Evolutionary conservation across 1,284 basidiomycete genomes (phyloP), one percentile per base, ranked within the genome.

Genomic region (Hypsizygus ulmarius): DNA sequence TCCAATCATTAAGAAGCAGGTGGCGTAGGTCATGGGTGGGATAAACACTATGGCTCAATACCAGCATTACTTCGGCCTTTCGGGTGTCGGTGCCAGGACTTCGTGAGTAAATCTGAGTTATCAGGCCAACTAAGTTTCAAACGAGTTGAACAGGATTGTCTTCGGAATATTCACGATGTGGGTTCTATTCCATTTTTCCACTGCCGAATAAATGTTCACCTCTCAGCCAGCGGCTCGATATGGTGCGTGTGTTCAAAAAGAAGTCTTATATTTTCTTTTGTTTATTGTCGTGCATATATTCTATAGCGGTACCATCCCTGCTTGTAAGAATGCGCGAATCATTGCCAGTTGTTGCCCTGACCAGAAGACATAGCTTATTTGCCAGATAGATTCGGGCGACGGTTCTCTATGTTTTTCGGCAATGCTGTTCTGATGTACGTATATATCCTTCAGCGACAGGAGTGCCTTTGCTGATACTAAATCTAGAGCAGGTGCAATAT

Each of bases 101-200:
- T 70, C 68, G 72, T 69, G 39, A 40, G 65, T 59, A 15, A 15
- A 37, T 36, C 42, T 39, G n/a, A 11, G 14, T 36, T 15, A 28
- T 41, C 48, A 18, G 10, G 11, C 41, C 35, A 44, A 39, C 43
- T 27, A 43, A 46, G 34, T 16, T 15, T 46, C 32, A 50, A 15
- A 16, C 37, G 40, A 32, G 38, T 36, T 41, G 7, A 38, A 41
- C 27, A 74, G 76, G 36, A 75, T 79, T 42, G 73, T 79, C 15
- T 79, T 79, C 53, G 76, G 78, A 25, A 79, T 81, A 50, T 79
- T 72, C 60, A 78, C 77, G 1, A 64, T 68, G 75, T 77, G 58
- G 56, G 73, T 50, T 52, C 50, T 43, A 54, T 57, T 9, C 36
- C 11, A 38, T 38, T 38, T 29, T 35, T 38, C 10, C 6, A 38